Percentiles rank a stretch among this genome's conserved stretches.
phyloP scores from a whole-genome alignment of 2,329 filamentous ascomycete genomes.

The Penicillium sp. region DNA sequence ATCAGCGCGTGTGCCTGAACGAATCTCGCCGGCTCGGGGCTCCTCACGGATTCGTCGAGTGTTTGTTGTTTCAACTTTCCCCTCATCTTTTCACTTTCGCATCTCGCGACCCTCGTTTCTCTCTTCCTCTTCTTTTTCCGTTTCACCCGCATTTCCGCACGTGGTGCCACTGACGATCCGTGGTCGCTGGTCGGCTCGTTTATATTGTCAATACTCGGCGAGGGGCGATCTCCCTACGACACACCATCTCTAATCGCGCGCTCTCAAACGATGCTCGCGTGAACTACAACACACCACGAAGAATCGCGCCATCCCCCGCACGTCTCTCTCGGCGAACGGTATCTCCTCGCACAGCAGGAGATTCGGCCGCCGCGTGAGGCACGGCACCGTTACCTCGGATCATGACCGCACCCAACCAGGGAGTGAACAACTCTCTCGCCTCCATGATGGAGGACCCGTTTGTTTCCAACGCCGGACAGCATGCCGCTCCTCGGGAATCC shows the following conservation, averaged over 20 bases:
- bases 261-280: constrained; percentile 37
- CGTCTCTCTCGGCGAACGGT: constrained; percentile 9
- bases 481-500: constrained; percentile 46
- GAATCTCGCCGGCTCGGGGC: constrained; percentile 16
- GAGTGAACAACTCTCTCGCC: constrained; percentile 23
- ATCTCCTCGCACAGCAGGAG: constrained; percentile 25
- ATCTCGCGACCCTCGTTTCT: constrained; percentile 18
- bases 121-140: background rate
- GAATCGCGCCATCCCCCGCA: constrained; percentile 28
- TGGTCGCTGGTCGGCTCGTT: constrained; percentile 39
- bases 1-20: constrained; percentile 20
- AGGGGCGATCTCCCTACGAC: constrained; percentile 7
- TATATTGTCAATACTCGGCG: constrained; percentile 11
- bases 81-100: constrained; percentile 14
- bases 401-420: constrained; percentile 21
- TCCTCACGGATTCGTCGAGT: constrained; percentile 21
- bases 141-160: constrained; percentile 16
- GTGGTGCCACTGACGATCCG: constrained; percentile 15
- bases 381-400: constrained; percentile 13
- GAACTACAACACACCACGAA: constrained; percentile 19
- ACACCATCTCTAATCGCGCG: constrained; percentile 17
- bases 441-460: constrained; percentile 61
- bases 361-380: constrained; percentile 23
- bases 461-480: constrained; percentile 52
- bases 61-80: constrained; percentile 20